Evolutionary conservation across 331 rosid genomes (phyloP), one percentile per base, ranked within the genome.

Genomic region (Ulmus americana): DNA sequence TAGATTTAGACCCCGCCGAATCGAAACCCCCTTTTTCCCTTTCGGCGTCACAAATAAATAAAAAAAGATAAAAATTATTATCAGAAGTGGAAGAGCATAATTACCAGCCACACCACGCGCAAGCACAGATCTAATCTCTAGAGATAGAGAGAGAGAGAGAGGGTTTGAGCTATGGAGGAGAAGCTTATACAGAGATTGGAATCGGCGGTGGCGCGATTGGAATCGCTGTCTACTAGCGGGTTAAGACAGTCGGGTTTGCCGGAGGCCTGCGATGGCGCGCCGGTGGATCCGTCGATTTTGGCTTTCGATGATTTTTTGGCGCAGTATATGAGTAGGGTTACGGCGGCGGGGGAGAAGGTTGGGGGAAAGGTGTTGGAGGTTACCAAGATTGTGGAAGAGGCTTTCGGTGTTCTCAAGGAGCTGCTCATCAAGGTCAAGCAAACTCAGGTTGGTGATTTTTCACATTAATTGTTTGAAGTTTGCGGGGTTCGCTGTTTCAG

Each of bases 151-250:
- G 45, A 45, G 57, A 45, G 54, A 47, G 72, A 46, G 64, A 9
- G 48, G 52, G 16, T 45, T 15, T 43, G 13, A 59, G 65, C 55
- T 13, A 88, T 91, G 97, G 96, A 88, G 63, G 87, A 77, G 77
- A 86, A 84, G 74, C 86, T 91, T 59, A 59, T 91, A 11, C 80
- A 74, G 78, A 75, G 97, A 56, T 72, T 91, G 71, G 97, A 91
- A 77, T 88, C 94, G 72, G 95, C 90, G 67, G 96, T 91, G 59
- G 59, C 75, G 58, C 88, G 94, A 47, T 75, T 91, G 18, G 94
- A 91, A 79, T 73, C 94, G 46, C 74, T 88, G 6, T 81, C 88
- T 7, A 8, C 82, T 52, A 75, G 87, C 14, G 81, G 87, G 14
- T 45, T 65, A 55, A 61, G 5, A 1, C 12, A 45, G 55, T 59